Evolutionary conservation across 257 asterid species (phyloP).

Genomic region (Nicotiana tomentosiformis): DNA sequence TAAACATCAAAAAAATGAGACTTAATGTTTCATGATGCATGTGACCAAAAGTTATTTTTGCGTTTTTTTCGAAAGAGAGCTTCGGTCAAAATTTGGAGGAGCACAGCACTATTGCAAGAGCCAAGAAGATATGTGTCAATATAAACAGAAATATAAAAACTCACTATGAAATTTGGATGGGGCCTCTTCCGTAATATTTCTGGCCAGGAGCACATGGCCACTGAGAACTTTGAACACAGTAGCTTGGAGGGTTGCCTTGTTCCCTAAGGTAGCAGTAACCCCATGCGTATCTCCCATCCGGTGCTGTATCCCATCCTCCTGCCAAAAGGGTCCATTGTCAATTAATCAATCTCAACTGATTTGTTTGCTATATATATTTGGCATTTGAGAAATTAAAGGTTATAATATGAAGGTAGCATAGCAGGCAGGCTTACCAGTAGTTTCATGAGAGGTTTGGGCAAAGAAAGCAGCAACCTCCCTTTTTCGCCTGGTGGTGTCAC

Average conservation of each 20-base stretch:
- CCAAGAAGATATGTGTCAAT: background rate
- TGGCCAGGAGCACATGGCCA: slow-evolving; percentile 21
- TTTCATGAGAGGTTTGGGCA: slow-evolving; percentile 29
- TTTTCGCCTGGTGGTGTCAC: slow-evolving; percentile 19
- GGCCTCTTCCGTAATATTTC: slow-evolving; percentile 21
- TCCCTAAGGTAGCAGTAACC: slow-evolving; percentile 26
- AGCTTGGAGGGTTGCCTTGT: slow-evolving; percentile 14
- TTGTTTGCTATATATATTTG: background rate
- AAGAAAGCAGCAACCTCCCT: slow-evolving; percentile 28
- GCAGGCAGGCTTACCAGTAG: background rate
- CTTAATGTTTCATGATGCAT: background rate
- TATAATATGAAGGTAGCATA: background rate
- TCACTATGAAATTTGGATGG: slow-evolving; percentile 22
- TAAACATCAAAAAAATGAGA: too few species aligned
- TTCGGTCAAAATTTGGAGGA: background rate
- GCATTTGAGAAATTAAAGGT: background rate
- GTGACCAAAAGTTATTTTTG: background rate
- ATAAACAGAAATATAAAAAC: background rate
- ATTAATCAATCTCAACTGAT: too few species aligned
- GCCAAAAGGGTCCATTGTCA: background rate
- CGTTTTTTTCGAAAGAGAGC: too few species aligned
- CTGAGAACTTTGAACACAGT: slow-evolving; percentile 9
- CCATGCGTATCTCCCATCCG: slow-evolving; percentile 30
- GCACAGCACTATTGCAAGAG: background rate
- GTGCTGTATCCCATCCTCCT: slow-evolving; percentile 27